phyloP scores from a whole-genome alignment of 2,329 filamentous ascomycete species.

The Alternaria sp. region DNA sequence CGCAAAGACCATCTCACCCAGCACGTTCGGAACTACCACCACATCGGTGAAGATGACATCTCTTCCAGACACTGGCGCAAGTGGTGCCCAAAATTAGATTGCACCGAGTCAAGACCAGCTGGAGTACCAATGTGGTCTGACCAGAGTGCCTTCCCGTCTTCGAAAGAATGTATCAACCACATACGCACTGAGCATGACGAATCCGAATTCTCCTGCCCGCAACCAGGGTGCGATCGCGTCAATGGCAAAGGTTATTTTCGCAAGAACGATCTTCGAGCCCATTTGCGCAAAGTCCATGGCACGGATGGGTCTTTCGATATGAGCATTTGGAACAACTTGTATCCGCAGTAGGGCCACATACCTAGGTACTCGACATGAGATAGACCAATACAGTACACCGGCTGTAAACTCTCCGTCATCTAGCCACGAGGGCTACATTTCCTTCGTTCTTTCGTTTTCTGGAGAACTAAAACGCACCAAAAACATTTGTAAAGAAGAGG shows the following conservation, averaged over 20 bases:
- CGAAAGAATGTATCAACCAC: not conserved
- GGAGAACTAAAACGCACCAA: too few relatives aligned
- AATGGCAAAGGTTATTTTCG: conserved; percentile 3
- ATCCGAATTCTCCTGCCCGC: not conserved
- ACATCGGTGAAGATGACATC: not conserved
- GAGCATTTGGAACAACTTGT: too few relatives aligned
- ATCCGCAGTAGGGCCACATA: too few relatives aligned
- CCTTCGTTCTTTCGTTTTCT: too few relatives aligned
- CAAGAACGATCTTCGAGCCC: too few relatives aligned
- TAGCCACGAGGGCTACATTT: too few relatives aligned
- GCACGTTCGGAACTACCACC: conserved; percentile 3
- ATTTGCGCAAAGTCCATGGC: conserved; percentile 2
- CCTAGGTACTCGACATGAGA: too few relatives aligned
- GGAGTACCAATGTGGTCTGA: too few relatives aligned
- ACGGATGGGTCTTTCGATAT: not conserved
- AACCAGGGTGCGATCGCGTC: conserved; percentile 2
- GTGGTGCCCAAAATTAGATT: not conserved
- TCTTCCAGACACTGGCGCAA: too few relatives aligned
- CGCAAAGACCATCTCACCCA: conserved; percentile 6
- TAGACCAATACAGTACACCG: too few relatives aligned
- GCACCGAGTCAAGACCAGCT: accelerated
- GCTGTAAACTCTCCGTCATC: too few relatives aligned
- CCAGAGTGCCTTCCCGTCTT: accelerated
- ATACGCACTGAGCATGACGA: conserved; percentile 1
- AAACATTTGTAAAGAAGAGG: not conserved